phyloP scores from a whole-genome alignment of 176 grass and related monocot species.

The Lolium perenne region DNA sequence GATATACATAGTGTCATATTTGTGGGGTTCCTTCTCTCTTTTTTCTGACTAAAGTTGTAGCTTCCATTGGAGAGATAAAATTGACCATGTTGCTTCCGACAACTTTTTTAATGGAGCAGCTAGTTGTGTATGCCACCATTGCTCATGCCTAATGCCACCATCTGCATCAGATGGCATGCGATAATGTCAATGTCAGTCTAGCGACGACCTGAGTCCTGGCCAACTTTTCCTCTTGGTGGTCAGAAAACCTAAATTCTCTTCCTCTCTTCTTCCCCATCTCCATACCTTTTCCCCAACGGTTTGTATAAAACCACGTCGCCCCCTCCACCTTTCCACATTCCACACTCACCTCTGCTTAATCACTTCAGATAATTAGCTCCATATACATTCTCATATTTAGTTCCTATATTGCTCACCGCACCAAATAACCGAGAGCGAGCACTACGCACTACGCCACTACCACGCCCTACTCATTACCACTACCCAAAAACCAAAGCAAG shows the following conservation, averaged over 20 bases:
- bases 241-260: constrained; percentile 11
- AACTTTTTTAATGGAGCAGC: too few species aligned
- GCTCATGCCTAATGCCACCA: neutral
- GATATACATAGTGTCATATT: too few species aligned
- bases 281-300: neutral
- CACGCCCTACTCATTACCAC: neutral
- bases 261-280: neutral
- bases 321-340: neutral
- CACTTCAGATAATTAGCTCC: neutral
- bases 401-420: neutral
- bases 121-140: too few species aligned
- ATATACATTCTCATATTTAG: neutral
- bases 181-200: neutral
- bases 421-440: neutral
- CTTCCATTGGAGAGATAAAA: too few species aligned
- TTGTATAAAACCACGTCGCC: neutral
- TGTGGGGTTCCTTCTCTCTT: too few species aligned
- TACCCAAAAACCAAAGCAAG: neutral
- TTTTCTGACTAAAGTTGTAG: too few species aligned
- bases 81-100: too few species aligned
- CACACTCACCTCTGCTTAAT: neutral
- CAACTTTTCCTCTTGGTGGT: constrained; percentile 8
- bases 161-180: neutral
- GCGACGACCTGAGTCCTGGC: neutral
- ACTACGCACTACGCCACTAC: neutral